A percentile compares a stretch with the other conserved stretches of the same genome.
Conservation (phyloP, 2,329 filamentous ascomycete species). For the Spiromastix sp. region DNA sequence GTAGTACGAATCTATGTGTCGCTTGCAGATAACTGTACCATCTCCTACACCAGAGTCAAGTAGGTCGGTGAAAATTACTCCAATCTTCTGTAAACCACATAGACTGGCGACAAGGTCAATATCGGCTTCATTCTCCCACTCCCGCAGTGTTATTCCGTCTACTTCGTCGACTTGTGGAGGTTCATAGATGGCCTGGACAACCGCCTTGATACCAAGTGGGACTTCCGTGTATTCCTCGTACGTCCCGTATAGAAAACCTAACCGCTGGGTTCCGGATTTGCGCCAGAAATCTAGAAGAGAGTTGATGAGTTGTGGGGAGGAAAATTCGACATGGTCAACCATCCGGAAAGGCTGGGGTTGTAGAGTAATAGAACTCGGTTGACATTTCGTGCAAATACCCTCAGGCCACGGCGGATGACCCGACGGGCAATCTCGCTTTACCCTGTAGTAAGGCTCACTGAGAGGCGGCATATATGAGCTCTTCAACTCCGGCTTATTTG, state of each 20-base stretch:
- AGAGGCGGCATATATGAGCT: slow-evolving; percentile 94
- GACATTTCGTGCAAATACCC: slow-evolving; percentile 96
- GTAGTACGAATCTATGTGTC: slow-evolving; percentile 90
- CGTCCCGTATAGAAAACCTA: slow-evolving; percentile 84
- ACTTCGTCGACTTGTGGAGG: slow-evolving; percentile 81
- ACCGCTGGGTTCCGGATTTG: slow-evolving; percentile 67
- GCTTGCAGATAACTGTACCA: slow-evolving; percentile 84
- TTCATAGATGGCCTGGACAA: slow-evolving; percentile 96
- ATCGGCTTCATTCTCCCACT: slow-evolving; percentile 77
- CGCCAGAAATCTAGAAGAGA: slow-evolving; percentile 89
- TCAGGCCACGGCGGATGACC: slow-evolving; percentile 91
- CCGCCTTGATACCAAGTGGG: slow-evolving; percentile 84
- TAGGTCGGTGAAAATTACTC: slow-evolving; percentile 91
- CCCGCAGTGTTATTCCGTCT: slow-evolving; percentile 74
- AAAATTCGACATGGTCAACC: slow-evolving; percentile 97
- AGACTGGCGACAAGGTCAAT: slow-evolving; percentile 69
- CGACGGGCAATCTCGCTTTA: slow-evolving; percentile 79
- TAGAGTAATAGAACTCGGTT: slow-evolving; percentile 90
- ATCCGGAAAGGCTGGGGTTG: slow-evolving; percentile 91
- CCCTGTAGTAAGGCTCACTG: slow-evolving; percentile 83
- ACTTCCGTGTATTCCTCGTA: slow-evolving; percentile 89
- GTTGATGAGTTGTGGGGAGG: slow-evolving; percentile 73
- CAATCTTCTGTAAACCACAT: slow-evolving; percentile 80
- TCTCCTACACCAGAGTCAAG: slow-evolving; percentile 70
- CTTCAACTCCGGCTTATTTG: slow-evolving; percentile 89